phyloP scores from a whole-genome alignment of 345 rosid species.

The Durio zibethinus region DNA sequence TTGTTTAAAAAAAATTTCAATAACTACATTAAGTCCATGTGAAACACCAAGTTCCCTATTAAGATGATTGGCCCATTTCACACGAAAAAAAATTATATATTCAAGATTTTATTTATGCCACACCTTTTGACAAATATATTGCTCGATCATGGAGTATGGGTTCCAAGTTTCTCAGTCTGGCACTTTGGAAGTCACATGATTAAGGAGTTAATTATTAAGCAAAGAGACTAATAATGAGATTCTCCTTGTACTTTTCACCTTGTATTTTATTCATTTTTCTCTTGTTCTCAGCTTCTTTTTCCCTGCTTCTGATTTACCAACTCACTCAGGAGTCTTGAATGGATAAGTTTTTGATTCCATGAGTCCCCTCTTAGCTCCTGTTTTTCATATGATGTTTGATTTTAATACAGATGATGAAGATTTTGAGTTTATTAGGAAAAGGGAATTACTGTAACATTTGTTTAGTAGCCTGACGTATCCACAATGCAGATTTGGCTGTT shows the following conservation, averaged over 20 bases:
- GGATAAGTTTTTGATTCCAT: background rate
- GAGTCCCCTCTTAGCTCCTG: background rate
- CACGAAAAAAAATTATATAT: too few species aligned
- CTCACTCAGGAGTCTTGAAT: background rate
- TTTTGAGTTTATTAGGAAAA: background rate
- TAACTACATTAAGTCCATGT: background rate
- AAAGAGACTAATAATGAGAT: background rate
- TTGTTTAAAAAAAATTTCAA: too few species aligned
- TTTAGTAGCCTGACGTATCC: background rate
- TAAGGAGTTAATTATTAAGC: background rate
- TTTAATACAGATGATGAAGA: background rate
- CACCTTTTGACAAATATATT: conserved; percentile 1
- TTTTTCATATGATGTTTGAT: too few species aligned
- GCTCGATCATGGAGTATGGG: conserved; percentile 3
- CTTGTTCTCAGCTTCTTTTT: background rate
- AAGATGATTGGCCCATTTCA: background rate
- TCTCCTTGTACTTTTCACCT: background rate
- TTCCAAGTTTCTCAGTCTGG: background rate
- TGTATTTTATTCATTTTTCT: background rate
- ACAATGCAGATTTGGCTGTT: background rate
- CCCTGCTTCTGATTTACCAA: background rate
- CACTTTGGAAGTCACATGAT: background rate
- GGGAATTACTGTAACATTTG: background rate
- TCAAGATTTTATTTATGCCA: too few species aligned
- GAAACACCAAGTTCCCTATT: background rate